Conservation (phyloP, 2,329 filamentous ascomycete species). For the Diaporthe sp. region DNA sequence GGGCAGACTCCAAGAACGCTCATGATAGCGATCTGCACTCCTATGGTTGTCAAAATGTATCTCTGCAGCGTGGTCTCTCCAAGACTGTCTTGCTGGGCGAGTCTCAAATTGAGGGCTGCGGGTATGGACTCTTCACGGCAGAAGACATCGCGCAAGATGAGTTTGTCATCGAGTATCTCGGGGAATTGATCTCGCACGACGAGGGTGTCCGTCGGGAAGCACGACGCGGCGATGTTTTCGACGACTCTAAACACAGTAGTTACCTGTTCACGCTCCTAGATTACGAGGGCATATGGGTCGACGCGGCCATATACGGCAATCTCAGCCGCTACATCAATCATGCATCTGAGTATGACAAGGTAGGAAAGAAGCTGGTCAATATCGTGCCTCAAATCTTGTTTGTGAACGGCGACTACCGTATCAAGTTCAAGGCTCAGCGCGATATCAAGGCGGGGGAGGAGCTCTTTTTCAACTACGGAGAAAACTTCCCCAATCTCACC, state of each 20-base stretch:
- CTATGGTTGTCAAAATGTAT: constrained; percentile 78
- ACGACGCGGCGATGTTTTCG: constrained; percentile 69
- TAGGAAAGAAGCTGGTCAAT: constrained; percentile 63
- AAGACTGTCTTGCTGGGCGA: constrained; percentile 78
- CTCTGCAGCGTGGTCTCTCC: constrained; percentile 75
- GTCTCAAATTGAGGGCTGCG: constrained; percentile 75
- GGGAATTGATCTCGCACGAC: constrained; percentile 78
- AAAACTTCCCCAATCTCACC: constrained; percentile 73
- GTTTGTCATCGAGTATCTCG: constrained; percentile 86
- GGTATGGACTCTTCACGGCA: constrained; percentile 81
- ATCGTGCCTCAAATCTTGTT: constrained; percentile 75
- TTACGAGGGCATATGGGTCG: constrained; percentile 75
- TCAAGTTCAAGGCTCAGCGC: constrained; percentile 77
- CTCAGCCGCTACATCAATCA: constrained; percentile 89
- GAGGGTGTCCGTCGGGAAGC: constrained; percentile 78
- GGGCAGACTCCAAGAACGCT: constrained; percentile 77
- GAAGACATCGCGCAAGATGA: constrained; percentile 75
- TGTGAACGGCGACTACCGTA: constrained; percentile 81
- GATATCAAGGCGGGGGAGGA: constrained; percentile 80
- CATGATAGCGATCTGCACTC: constrained; percentile 68
- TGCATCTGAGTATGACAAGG: constrained; percentile 64
- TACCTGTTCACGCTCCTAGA: constrained; percentile 73
- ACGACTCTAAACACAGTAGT: constrained; percentile 73
- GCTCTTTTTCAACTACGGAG: constrained; percentile 85
- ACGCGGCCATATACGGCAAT: constrained; percentile 83